Base-by-base conservation (phyloP, 306 rosid genomes). In the Medicago arabica region DNA sequence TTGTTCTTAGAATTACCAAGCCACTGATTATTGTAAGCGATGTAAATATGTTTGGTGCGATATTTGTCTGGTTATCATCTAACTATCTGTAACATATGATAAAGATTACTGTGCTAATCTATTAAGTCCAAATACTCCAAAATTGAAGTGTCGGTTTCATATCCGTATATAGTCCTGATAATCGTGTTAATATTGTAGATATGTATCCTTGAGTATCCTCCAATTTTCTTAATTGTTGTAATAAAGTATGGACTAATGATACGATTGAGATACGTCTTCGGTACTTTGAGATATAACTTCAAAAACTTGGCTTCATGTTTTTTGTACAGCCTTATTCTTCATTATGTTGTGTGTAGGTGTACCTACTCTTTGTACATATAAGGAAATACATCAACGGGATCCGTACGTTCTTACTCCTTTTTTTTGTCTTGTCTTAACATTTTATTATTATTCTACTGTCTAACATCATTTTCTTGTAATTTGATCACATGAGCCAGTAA, bases 341-440 rank as follows among this genome's bases (percentile, higher is more conserved):
- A 25, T 23, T 58, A 12, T 23, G 16, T 25, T 25, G 17, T 59
- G 63, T 57, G 39, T 25, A n/a, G 65, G 65, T 25, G 5, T 59
- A 59, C 40, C 10, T 31, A 25, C 40, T 25, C 65, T 16, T 25
- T 59, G 18, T 25, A 59, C 40, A 62, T 53, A 84, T 83, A 92
- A 90, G 90, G 97, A 95, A 88, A 95, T 95, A 82, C 90, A 87
- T 19, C 86, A 72, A 44, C 88, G 93, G 81, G 97, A 92, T 83
- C 99, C 96, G 99, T 95, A 89, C 67, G 92, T 74, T 74, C 79
- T 72, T 43, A 19, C 54, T 44, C 66, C 69, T 11, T 71, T 64
- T 74, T 41, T 74, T 77, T 81, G 28, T 67, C 60, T 11, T 28
- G 69, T 69, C 67, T 67, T 51, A 38, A 23, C 55, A 51, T 71